Conservation (phyloP, 768 basidiomycete species). For the Boletus fagicola region DNA sequence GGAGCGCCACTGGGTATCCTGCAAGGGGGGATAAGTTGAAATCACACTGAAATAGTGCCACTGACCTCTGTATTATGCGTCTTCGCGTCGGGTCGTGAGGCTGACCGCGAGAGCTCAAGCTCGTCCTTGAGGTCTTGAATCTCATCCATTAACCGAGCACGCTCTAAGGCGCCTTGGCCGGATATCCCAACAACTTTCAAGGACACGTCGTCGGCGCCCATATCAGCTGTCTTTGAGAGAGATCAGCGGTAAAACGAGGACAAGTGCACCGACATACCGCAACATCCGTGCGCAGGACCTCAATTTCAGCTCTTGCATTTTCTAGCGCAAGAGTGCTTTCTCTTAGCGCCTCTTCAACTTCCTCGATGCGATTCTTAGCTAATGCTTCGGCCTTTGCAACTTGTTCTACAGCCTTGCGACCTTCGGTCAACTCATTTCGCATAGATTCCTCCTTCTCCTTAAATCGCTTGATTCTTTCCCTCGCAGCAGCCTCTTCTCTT, state of each 20-base stretch:
- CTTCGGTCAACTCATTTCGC: conserved; percentile 67
- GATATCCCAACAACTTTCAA: conserved; percentile 48
- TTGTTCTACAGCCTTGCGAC: conserved; percentile 64
- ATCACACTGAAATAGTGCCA: background rate
- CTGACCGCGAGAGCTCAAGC: conserved; percentile 40
- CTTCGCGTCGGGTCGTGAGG: conserved; percentile 20
- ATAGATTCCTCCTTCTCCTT: conserved; percentile 72
- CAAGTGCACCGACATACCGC: conserved; percentile 48
- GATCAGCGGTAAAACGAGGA: conserved; percentile 11
- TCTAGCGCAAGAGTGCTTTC: conserved; percentile 88
- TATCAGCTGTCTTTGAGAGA: conserved; percentile 42
- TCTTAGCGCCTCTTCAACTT: conserved; percentile 85
- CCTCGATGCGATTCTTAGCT: conserved; percentile 67
- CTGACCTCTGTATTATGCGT: conserved; percentile 30
- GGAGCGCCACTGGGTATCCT: conserved; percentile 29
- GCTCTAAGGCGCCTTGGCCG: conserved; percentile 50
- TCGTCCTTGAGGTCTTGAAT: conserved; percentile 51
- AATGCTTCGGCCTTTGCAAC: conserved; percentile 58
- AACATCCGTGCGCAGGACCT: conserved; percentile 69
- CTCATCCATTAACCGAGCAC: conserved; percentile 52
- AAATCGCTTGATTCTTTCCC: conserved; percentile 61
- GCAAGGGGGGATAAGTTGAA: conserved; percentile 2
- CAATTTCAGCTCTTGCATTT: conserved; percentile 87
- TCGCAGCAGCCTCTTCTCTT: conserved; percentile 63
- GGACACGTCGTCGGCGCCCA: conserved; percentile 45